A percentile compares a stretch with the other conserved stretches of the same genome.
Conservation (phyloP, 805 yeast species). For the Hanseniaspora mollemarum region DNA sequence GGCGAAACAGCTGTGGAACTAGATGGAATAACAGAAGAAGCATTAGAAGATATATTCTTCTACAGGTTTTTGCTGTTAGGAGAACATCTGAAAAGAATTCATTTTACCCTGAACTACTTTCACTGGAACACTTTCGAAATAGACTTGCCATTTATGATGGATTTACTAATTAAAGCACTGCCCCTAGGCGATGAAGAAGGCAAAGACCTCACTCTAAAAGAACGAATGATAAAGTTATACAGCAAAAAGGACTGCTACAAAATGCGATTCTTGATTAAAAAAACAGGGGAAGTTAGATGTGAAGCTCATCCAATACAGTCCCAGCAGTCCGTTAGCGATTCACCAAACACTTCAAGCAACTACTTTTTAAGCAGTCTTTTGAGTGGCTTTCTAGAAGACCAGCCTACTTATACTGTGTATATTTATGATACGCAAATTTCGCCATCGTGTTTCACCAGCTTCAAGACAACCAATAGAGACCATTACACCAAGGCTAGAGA, state of each 20-base stretch:
- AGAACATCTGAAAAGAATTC: slow-evolving; percentile 52
- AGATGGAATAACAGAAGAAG: slow-evolving; percentile 1
- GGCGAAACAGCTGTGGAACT: not conserved
- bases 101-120: slow-evolving; percentile 45
- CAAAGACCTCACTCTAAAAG: slow-evolving; percentile 7
- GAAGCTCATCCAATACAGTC: slow-evolving; percentile 30
- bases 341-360: no score
- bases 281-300: slow-evolving; percentile 30
- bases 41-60: slow-evolving; percentile 19
- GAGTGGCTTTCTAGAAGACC: slow-evolving; percentile 23
- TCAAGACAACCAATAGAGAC: slow-evolving; percentile 69
- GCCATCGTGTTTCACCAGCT: slow-evolving; percentile 68
- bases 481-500: slow-evolving; percentile 53
- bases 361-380: slow-evolving; percentile 27
- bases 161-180: slow-evolving; percentile 33
- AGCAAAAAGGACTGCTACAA: slow-evolving; percentile 34
- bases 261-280: slow-evolving; percentile 37
- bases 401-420: slow-evolving; percentile 46
- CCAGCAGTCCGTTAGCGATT: not conserved
- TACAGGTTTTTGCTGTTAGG: slow-evolving; percentile 48
- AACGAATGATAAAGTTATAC: slow-evolving; percentile 20
- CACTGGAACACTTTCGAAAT: slow-evolving; percentile 35
- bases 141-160: slow-evolving; percentile 34
- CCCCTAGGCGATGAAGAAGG: slow-evolving; percentile 10
- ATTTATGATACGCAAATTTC: slow-evolving; percentile 44